These are phyloP conservation scores for Monilinia fructigena DNA, from an alignment of 2,329 filamentous ascomycete species.

Conservation along the genomic window DNA sequence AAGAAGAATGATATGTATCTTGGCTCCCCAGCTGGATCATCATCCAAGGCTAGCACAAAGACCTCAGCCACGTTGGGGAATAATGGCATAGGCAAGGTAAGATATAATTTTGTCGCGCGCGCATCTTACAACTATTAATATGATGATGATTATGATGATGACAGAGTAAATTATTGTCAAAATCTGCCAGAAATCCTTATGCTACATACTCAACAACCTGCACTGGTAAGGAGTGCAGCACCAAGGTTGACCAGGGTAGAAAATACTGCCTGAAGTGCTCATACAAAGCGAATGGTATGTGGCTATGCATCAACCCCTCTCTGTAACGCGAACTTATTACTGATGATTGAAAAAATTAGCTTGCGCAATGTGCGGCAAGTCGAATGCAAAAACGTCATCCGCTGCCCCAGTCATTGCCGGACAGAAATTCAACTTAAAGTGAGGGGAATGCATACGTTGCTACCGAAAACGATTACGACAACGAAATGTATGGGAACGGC, in stretches of 20 bases:
- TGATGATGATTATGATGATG: not conserved
- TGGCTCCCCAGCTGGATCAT: slow-evolving; percentile 53
- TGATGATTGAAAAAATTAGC: slow-evolving; percentile 42
- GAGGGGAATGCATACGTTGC: slow-evolving; percentile 10
- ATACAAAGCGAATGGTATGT: slow-evolving; percentile 59
- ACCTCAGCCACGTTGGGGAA: slow-evolving; percentile 56
- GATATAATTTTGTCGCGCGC: slow-evolving; percentile 16
- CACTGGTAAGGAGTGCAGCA: slow-evolving; percentile 60
- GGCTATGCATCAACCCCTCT: not conserved
- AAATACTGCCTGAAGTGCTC: slow-evolving; percentile 62
- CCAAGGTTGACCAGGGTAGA: slow-evolving; percentile 60
- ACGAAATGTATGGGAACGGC: not conserved
- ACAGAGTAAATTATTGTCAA: slow-evolving; percentile 63
- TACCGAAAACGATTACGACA: not conserved
- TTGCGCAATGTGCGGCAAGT: slow-evolving; percentile 64
- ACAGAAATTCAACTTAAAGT: slow-evolving; percentile 64
- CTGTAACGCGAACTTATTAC: slow-evolving; percentile 2
- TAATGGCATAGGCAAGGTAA: slow-evolving; percentile 59
- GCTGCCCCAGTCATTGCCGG: slow-evolving; percentile 56
- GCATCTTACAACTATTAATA: slow-evolving; percentile 1
- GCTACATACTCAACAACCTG: slow-evolving; percentile 56
- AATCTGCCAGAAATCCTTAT: slow-evolving; percentile 65
- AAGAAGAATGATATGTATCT: slow-evolving; percentile 69
- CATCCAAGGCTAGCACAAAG: slow-evolving; percentile 44
- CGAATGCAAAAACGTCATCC: slow-evolving; percentile 50